These are phyloP conservation scores for Urtica urens DNA, from an alignment of 306 rosid species.

Conservation along the genomic window DNA sequence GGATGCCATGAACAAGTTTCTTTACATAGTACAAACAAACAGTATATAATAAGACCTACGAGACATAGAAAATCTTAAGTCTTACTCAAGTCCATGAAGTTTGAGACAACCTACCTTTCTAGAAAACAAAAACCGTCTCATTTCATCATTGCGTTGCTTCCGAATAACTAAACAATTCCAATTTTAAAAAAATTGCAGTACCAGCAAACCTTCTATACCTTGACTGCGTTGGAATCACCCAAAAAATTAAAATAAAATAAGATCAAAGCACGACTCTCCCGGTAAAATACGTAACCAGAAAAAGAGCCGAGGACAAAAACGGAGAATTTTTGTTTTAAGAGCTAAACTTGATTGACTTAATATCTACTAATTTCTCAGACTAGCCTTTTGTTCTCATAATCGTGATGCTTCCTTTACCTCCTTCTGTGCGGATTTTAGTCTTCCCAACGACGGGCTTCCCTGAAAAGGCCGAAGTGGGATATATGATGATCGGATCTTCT, in stretches of 20 bases:
- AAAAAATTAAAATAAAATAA: too few relatives aligned
- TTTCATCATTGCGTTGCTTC: constrained; percentile 18
- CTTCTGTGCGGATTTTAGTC: constrained; percentile 76
- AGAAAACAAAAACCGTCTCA: constrained; percentile 21
- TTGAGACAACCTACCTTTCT: constrained; percentile 21
- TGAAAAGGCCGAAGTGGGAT: constrained; percentile 82
- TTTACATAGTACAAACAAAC: constrained; percentile 10
- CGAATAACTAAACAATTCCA: constrained; percentile 16
- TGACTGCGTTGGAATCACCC: constrained; percentile 23
- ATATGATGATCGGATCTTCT: constrained; percentile 46
- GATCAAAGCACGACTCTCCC: constrained; percentile 25
- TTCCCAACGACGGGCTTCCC: constrained; percentile 95
- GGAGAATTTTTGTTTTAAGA: constrained; percentile 13
- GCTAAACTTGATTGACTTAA: too few relatives aligned
- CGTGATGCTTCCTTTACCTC: constrained; percentile 97
- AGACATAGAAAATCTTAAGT: constrained; percentile 20
- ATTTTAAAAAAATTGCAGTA: constrained; percentile 11
- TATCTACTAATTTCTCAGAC: constrained; percentile 19
- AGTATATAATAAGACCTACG: constrained; percentile 4
- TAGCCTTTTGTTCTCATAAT: constrained; percentile 93
- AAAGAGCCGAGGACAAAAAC: constrained; percentile 13
- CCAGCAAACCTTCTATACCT: constrained; percentile 20
- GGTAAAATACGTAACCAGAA: constrained; percentile 10
- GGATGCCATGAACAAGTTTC: constrained; percentile 9
- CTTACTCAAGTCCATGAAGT: constrained; percentile 9